Evolutionary conservation across 345 rosid genomes (phyloP).

Genomic region (Populus ilicifolia): DNA sequence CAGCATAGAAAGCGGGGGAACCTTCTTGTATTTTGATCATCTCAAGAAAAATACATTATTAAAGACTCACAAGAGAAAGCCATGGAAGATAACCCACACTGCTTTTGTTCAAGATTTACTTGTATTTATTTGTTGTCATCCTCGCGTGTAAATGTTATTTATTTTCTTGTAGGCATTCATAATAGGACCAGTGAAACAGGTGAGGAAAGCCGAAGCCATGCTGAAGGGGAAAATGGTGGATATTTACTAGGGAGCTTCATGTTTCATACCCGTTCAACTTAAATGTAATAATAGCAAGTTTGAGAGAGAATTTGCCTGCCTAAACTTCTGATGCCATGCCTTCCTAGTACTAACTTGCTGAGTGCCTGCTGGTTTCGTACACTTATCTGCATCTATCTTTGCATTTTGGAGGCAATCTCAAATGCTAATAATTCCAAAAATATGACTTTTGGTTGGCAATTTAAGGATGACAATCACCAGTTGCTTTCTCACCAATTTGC

Average conservation of each 20-base stretch:
- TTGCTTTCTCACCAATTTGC: background rate
- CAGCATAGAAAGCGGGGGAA: background rate
- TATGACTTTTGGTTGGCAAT: background rate
- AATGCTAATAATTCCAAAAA: background rate
- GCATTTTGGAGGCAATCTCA: background rate
- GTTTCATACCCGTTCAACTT: background rate
- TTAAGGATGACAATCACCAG: background rate
- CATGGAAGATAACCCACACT: background rate
- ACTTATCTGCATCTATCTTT: background rate
- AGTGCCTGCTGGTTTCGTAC: background rate
- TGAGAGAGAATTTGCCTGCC: conserved; percentile 2
- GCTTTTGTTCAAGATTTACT: background rate
- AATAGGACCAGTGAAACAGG: conserved; percentile 77
- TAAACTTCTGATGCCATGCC: background rate
- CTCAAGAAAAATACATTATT: background rate
- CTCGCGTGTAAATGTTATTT: background rate
- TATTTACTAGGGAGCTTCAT: conserved; percentile 4
- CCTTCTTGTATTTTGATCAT: background rate
- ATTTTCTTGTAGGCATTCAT: conserved; percentile 57
- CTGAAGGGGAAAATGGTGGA: conserved; percentile 86
- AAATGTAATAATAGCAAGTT: background rate
- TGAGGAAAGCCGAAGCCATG: conserved; percentile 92
- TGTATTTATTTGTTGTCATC: background rate
- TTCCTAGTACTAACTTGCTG: background rate
- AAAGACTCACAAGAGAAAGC: background rate